These are phyloP conservation scores for Lodderomyces margitis DNA, from an alignment of 1,139 yeast species.

Conservation along the genomic window DNA sequence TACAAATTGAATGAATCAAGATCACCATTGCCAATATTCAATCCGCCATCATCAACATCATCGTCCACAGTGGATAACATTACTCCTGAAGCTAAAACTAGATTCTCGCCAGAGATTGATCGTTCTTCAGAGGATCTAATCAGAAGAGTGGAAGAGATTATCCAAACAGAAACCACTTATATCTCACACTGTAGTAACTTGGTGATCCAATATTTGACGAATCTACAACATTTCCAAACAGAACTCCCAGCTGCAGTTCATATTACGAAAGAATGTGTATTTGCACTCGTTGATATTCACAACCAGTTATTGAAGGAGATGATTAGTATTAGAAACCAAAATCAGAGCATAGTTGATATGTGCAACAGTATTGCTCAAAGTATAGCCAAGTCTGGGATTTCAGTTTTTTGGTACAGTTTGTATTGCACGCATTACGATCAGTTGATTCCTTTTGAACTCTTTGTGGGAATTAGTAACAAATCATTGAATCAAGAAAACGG, in stretches of 20 bases:
- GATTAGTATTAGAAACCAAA: constrained; percentile 1
- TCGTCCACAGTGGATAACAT: background rate
- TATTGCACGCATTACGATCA: constrained; percentile 10
- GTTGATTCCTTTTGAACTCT: background rate
- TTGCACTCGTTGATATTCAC: constrained; percentile 26
- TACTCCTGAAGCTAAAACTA: background rate
- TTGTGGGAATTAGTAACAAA: background rate
- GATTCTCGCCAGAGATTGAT: background rate
- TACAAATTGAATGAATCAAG: background rate
- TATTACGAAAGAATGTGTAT: constrained; percentile 21
- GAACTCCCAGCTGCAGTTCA: constrained; percentile 24
- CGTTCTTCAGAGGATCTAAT: background rate
- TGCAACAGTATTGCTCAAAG: background rate
- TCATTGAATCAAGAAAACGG: background rate
- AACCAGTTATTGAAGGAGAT: constrained; percentile 19
- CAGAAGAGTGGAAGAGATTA: background rate
- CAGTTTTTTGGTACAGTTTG: constrained; percentile 12
- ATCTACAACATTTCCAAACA: background rate
- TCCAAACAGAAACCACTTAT: background rate
- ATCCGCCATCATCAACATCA: background rate
- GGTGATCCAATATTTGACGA: background rate
- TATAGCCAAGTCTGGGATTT: constrained; percentile 9
- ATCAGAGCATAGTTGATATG: background rate
- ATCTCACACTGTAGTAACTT: background rate
- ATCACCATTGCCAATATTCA: background rate